phyloP scores from a whole-genome alignment of 2,329 filamentous ascomycete genomes.

The Ophiostoma tasmaniense region DNA sequence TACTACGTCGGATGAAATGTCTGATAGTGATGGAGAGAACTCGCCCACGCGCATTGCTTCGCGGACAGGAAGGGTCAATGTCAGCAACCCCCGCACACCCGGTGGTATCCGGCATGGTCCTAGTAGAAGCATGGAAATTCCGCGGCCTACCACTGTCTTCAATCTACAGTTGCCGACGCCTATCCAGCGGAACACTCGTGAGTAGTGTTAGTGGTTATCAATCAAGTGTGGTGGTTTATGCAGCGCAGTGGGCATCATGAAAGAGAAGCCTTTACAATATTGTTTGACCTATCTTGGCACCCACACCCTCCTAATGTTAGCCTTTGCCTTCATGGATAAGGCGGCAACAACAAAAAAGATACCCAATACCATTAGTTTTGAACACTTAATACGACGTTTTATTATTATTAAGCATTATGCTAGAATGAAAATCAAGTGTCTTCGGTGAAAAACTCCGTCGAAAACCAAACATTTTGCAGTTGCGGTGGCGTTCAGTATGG shows the following conservation, averaged over 20 bases:
- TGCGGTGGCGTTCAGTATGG: background rate
- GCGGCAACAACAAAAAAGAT: background rate
- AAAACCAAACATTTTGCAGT: background rate
- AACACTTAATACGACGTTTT: background rate
- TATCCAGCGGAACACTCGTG: background rate
- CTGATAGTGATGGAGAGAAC: conserved; percentile 30
- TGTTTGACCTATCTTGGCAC: background rate
- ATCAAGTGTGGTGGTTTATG: background rate
- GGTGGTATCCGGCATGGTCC: conserved; percentile 41
- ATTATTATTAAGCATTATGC: background rate
- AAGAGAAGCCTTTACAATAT: background rate
- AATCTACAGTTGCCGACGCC: conserved; percentile 26
- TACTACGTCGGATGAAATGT: conserved; percentile 30
- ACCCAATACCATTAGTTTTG: background rate
- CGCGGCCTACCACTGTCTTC: conserved; percentile 32
- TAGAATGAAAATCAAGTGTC: background rate
- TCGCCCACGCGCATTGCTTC: conserved; percentile 38
- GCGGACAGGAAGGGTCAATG: conserved; percentile 47
- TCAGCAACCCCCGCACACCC: conserved; percentile 48
- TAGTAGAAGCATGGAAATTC: conserved; percentile 49
- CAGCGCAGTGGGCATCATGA: background rate
- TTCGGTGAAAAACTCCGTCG: background rate
- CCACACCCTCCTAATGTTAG: no score
- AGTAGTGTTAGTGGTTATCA: background rate
- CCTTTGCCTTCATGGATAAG: background rate